Base-by-base conservation (phyloP, 352 stramenopile genomes). In the Phytopythium sindhum region DNA sequence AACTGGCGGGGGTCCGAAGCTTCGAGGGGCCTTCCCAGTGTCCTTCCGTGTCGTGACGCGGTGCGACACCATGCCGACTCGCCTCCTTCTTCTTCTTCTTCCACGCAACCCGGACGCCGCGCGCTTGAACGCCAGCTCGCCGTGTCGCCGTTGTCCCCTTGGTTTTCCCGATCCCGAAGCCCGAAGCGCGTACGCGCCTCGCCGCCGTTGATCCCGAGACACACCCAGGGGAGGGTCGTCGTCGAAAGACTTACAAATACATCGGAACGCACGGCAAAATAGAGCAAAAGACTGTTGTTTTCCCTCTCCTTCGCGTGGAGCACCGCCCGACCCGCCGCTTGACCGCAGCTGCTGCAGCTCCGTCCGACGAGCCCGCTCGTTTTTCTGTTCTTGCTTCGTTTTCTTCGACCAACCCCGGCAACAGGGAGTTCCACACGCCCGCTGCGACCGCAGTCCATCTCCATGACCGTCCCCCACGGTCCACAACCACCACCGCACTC, bases 401-500 rank as follows among this genome's bases (percentile, higher is more conserved):
- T 50, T 53, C 55, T 23, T 28, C 37, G 41, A 53, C 35, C 15
- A 17, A 37, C 29, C 39, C 26, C 28, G 41, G 42, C 41, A 52
- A 35, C 55, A 61, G 21, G 42, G 41, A 45, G 41, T 61, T 61
- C 55, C 55, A 61, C 55, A 41, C 55, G 55, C 55, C 55, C 55
- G 42, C 26, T 61, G 55, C 55, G 33, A 50, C 42, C 55, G 37
- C 37, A 52, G 41, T 52, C 37, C 41, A 15, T 48, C 55, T 21
- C 19, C 39, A 41, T 37, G n/a, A 52, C 41, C 37, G 28, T 53
- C 55, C 53, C 21, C 37, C 41, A 35, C 55, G 64, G 62, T 62
- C 66, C 57, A n/a, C 37, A 62, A 63, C 57, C 60, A 70, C 57
- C 57, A 47, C 39, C 39, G 35, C 48, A 23, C 41, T 42, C 55